Base-by-base conservation (phyloP, 1,284 basidiomycete species). In the Omphalotus olearius region DNA sequence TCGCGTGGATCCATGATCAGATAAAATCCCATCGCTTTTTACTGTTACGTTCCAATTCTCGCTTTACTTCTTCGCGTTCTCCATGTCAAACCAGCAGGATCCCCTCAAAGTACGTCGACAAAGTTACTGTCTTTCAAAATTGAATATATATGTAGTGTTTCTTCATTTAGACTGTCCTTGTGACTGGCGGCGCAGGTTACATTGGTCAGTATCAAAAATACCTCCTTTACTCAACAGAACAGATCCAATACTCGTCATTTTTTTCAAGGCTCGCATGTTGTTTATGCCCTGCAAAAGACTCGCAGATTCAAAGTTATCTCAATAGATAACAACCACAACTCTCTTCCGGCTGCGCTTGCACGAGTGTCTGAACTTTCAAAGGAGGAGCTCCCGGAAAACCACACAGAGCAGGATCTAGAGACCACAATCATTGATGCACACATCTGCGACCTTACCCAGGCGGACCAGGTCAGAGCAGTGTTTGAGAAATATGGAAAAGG, bases 271-370 rank as follows among this genome's bases (percentile, higher is more conserved):
- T 94, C 93, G 40, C 95, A 98, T 71, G 88, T 97, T 63, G 85
- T 95, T 57, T 88, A 90, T 60, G 78, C 83, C 48, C 76, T 97
- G 30, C 87, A 96, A 60, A 80, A 91, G 62, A 95, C 94, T 17
- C 80, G 90, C 55, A 79, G 84, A 58, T 98, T 91, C 78, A 91
- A 90, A 64, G 92, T 97, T 58, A 81, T 95, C 61, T 88, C 91
- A n/a, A 78, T 96, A 60, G 93, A 96, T 73, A 96, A 96, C 75
- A 79, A 88, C 71, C 87, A 94, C 72, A 98, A 98, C 68, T 93
- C 94, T 1, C 85, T 84, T 60, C 83, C 89, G 3, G 74, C 78
- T 33, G 83, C 92, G 4, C 75, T 93, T 56, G 65, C 76, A 57
- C 82, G 88, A 62, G 84, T 93, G 47, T 82, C 85, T 30, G 78